Conservation (phyloP, 2,329 filamentous ascomycete genomes). For the Fusarium dimerum region DNA sequence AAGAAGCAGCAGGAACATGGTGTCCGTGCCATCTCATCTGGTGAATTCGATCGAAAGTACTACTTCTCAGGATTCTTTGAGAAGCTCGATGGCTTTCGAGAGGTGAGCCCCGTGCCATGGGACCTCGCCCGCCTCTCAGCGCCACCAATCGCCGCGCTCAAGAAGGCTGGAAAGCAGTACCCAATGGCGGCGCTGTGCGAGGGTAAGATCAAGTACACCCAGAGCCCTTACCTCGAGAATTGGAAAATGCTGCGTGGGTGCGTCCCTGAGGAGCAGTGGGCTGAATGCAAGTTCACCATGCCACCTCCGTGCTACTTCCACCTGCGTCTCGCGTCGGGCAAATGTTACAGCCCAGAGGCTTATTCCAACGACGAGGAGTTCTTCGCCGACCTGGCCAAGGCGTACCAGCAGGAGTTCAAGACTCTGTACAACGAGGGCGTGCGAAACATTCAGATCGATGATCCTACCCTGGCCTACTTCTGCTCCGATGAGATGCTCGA, state of each 20-base stretch:
- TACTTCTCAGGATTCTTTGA: slow-evolving; percentile 53
- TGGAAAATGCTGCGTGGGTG: slow-evolving; percentile 39
- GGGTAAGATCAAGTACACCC: slow-evolving; percentile 43
- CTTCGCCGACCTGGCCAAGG: slow-evolving; percentile 57
- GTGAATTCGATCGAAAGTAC: slow-evolving; percentile 63
- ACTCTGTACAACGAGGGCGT: slow-evolving; percentile 56
- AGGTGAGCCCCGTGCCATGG: slow-evolving; percentile 41
- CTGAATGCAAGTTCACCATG: slow-evolving; percentile 68
- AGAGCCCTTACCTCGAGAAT: slow-evolving; percentile 46
- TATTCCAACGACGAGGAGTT: slow-evolving; percentile 56
- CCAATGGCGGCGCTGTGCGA: slow-evolving; percentile 43
- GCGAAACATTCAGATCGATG: slow-evolving; percentile 61
- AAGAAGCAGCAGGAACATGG: slow-evolving; percentile 64
- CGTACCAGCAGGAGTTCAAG: slow-evolving; percentile 56
- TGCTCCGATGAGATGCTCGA: slow-evolving; percentile 68
- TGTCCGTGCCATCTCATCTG: slow-evolving; percentile 65
- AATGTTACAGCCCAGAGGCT: slow-evolving; percentile 53
- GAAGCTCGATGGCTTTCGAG: slow-evolving; percentile 42
- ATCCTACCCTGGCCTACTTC: slow-evolving; percentile 66
- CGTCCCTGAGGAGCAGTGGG: slow-evolving; percentile 59
- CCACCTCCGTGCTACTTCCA: slow-evolving; percentile 71
- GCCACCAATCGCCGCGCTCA: slow-evolving; percentile 41
- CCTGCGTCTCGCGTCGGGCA: slow-evolving; percentile 48
- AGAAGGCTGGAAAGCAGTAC: slow-evolving; percentile 40
- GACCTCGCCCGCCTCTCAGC: slow-evolving; percentile 39